These are phyloP conservation scores for Stentor coeruleus DNA, from an alignment of 73 alveolate species.

Conservation along the genomic window DNA sequence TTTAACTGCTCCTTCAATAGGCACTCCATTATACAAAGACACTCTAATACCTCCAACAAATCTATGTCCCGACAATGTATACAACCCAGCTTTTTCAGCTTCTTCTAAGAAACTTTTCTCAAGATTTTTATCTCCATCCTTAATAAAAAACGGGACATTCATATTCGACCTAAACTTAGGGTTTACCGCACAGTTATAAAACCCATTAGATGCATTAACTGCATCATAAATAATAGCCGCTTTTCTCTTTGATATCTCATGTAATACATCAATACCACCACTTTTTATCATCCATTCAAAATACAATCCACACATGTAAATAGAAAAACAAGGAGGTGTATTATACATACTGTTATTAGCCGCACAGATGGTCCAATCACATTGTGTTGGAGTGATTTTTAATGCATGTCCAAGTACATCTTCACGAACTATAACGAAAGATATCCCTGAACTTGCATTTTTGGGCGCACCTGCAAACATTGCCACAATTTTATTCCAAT, in stretches of 20 bases:
- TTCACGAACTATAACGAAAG: constrained; percentile 39
- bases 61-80: too few species aligned
- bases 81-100: too few species aligned
- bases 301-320: constrained; percentile 49
- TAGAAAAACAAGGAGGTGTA: constrained; percentile 63
- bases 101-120: too few species aligned
- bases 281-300: constrained; percentile 38
- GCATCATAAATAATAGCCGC: constrained; percentile 43
- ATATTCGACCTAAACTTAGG: constrained; percentile 45
- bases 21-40: too few species aligned
- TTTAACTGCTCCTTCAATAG: too few species aligned
- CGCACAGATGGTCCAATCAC: constrained; percentile 35
- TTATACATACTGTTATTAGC: constrained; percentile 50
- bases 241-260: constrained; percentile 43
- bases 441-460: constrained; percentile 40
- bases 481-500: constrained; percentile 29
- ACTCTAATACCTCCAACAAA: too few species aligned
- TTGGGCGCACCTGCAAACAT: constrained; percentile 41
- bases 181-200: constrained; percentile 51
- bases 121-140: neutral
- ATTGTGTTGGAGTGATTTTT: constrained; percentile 53
- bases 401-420: constrained; percentile 43
- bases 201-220: constrained; percentile 35
- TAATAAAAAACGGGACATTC: constrained; percentile 53
- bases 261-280: constrained; percentile 42